A percentile compares a stretch with the other conserved stretches of the same genome.
phyloP scores from a whole-genome alignment of 495 filamentous ascomycete genomes.

The Talaromyces stipitatus region DNA sequence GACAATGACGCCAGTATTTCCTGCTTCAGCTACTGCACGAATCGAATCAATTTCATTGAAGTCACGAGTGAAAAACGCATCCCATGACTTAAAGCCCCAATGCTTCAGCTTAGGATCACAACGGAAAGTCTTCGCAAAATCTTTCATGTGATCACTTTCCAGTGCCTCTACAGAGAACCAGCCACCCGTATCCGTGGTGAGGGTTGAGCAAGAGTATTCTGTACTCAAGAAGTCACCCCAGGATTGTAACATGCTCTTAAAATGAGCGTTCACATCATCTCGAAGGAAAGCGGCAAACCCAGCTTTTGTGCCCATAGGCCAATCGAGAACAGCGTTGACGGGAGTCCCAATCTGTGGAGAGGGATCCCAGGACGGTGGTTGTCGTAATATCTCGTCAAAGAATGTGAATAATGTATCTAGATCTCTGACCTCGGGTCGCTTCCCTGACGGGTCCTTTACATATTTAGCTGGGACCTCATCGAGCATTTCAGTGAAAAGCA shows the following conservation, averaged over 20 bases:
- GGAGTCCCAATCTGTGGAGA: conserved; percentile 52
- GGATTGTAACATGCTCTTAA: conserved; percentile 61
- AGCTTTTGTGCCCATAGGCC: conserved; percentile 62
- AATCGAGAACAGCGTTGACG: conserved; percentile 62
- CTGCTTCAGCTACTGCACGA: conserved; percentile 50
- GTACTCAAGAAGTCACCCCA: conserved; percentile 57
- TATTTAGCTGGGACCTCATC: conserved; percentile 56
- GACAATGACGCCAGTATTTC: conserved; percentile 39
- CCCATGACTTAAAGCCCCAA: conserved; percentile 61
- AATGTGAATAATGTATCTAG: conserved; percentile 58
- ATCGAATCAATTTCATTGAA: conserved; percentile 44
- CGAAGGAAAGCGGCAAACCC: conserved; percentile 61
- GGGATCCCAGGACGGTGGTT: conserved; percentile 54
- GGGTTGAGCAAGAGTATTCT: conserved; percentile 48
- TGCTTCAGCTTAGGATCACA: conserved; percentile 14
- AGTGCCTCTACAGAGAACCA: too few relatives aligned
- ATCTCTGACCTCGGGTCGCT: conserved; percentile 51
- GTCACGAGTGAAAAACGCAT: conserved; percentile 65
- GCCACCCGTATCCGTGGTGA: conserved; percentile 39
- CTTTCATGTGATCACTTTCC: conserved; percentile 34
- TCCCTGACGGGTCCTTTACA: conserved; percentile 46
- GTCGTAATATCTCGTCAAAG: conserved; percentile 55
- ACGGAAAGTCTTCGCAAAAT: neutral
- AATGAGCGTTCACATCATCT: conserved; percentile 55
- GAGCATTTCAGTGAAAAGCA: conserved; percentile 50